A percentile compares a stretch with the other conserved stretches of the same genome.
phyloP scores from a whole-genome alignment of 148 eudicot genomes.

The Hydrangea macrophylla region DNA sequence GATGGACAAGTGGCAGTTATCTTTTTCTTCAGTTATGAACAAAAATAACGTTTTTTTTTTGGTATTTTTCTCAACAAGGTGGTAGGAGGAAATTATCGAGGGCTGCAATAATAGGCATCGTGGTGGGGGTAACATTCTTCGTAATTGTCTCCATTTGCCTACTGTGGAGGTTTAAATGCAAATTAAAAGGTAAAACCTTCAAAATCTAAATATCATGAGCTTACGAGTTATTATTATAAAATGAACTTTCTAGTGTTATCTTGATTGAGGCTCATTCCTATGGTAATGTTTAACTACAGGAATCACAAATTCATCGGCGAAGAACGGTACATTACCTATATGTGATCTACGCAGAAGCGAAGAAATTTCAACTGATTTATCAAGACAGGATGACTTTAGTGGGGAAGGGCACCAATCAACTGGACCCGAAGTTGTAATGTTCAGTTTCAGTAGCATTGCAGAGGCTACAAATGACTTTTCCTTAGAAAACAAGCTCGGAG shows the following conservation, averaged over 20 bases:
- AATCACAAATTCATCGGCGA: constrained; percentile 13
- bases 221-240: no score
- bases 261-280: neutral
- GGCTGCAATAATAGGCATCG: constrained; percentile 25
- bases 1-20: neutral
- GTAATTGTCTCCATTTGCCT: constrained; percentile 24
- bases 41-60: neutral
- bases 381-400: constrained; percentile 23
- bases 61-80: constrained; percentile 22
- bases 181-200: constrained; percentile 23
- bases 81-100: constrained; percentile 12
- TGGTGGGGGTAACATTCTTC: constrained; percentile 21
- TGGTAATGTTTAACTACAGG: constrained; percentile 7
- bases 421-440: constrained; percentile 32
- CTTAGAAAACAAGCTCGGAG: constrained; percentile 49
- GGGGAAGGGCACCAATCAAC: constrained; percentile 27
- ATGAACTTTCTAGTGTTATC: neutral
- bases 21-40: neutral
- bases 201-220: neutral
- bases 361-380: constrained; percentile 26
- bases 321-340: constrained; percentile 17
- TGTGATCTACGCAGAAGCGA: constrained; percentile 21
- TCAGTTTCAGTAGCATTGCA: constrained; percentile 33
- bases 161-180: constrained; percentile 25
- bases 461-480: constrained; percentile 47